These are phyloP conservation scores for Rhazya stricta DNA, from an alignment of 257 asterid species.

Conservation along the genomic window DNA sequence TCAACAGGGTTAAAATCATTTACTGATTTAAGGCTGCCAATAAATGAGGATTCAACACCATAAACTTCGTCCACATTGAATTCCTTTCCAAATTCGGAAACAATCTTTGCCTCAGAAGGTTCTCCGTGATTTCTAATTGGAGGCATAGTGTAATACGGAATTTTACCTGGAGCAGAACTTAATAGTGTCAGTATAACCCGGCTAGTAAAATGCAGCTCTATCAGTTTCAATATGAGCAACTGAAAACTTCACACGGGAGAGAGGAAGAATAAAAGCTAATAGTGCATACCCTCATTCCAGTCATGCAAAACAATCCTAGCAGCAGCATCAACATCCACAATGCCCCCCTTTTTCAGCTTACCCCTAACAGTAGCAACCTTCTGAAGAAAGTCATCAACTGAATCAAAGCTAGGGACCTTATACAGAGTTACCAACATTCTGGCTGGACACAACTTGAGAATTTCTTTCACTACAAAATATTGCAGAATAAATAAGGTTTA, in stretches of 20 bases:
- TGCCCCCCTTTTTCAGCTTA: constrained; percentile 87
- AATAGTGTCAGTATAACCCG: background rate
- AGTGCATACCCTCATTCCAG: constrained; percentile 82
- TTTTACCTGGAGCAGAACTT: constrained; percentile 62
- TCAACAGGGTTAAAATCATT: constrained; percentile 66
- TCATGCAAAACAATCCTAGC: constrained; percentile 89
- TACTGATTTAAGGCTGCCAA: constrained; percentile 92
- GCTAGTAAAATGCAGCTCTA: background rate
- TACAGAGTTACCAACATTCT: constrained; percentile 58
- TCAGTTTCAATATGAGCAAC: background rate
- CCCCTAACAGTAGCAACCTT: constrained; percentile 83
- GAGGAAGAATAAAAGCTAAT: background rate
- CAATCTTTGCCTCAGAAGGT: constrained; percentile 68
- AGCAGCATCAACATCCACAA: constrained; percentile 71
- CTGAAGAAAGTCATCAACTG: constrained; percentile 86
- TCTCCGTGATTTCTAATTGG: constrained; percentile 59
- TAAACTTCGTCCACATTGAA: constrained; percentile 78
- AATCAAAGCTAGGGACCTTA: constrained; percentile 65
- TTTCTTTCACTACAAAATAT: constrained; percentile 67
- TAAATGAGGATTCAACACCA: constrained; percentile 74
- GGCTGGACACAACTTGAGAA: constrained; percentile 78
- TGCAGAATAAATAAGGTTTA: background rate
- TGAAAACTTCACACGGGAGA: background rate
- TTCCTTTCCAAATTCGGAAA: constrained; percentile 72
- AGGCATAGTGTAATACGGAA: constrained; percentile 93